A percentile compares a stretch with the other conserved stretches of the same genome.
phyloP scores from a whole-genome alignment of 2,329 filamentous ascomycete species.

The Talaromyces rugulosus region DNA sequence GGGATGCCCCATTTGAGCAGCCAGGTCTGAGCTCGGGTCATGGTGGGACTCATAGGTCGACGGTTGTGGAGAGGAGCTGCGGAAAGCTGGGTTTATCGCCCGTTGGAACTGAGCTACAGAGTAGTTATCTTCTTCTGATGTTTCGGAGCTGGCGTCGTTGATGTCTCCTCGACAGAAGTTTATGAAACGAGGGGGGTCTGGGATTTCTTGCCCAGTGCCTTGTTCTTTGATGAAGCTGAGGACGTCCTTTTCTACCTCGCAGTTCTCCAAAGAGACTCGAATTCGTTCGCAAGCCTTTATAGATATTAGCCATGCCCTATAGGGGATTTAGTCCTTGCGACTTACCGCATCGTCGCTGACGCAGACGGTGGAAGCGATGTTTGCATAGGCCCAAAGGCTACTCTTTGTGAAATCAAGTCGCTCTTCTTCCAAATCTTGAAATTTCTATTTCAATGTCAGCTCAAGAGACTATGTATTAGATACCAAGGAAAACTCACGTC shows the following conservation, averaged over 20 bases:
- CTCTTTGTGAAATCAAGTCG: constrained; percentile 95
- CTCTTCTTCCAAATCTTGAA: constrained; percentile 97
- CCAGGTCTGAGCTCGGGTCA: constrained; percentile 72
- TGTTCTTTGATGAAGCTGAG: constrained; percentile 77
- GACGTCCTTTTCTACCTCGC: constrained; percentile 97
- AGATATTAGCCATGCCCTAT: constrained; percentile 11
- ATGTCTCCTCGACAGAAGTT: constrained; percentile 87
- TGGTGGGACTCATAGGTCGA: constrained; percentile 91
- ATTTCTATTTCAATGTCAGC: constrained; percentile 60
- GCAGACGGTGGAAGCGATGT: constrained; percentile 94
- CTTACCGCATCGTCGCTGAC: constrained; percentile 83
- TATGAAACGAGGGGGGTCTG: constrained; percentile 95
- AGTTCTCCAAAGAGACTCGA: constrained; percentile 83
- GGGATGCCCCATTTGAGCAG: constrained; percentile 62
- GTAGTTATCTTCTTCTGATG: constrained; percentile 85
- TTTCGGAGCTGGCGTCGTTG: constrained; percentile 70
- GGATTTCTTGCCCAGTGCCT: constrained; percentile 95
- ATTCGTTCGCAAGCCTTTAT: constrained; percentile 84
- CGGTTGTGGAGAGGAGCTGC: constrained; percentile 92
- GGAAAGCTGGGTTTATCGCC: constrained; percentile 91
- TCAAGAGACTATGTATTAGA: background rate
- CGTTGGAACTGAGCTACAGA: constrained; percentile 94
- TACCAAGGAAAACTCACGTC: constrained; percentile 48
- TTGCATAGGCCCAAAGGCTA: constrained; percentile 96
- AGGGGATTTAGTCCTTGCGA: constrained; percentile 8